phyloP scores from a whole-genome alignment of 805 yeast species.

The Metschnikowia kunwiensis region DNA sequence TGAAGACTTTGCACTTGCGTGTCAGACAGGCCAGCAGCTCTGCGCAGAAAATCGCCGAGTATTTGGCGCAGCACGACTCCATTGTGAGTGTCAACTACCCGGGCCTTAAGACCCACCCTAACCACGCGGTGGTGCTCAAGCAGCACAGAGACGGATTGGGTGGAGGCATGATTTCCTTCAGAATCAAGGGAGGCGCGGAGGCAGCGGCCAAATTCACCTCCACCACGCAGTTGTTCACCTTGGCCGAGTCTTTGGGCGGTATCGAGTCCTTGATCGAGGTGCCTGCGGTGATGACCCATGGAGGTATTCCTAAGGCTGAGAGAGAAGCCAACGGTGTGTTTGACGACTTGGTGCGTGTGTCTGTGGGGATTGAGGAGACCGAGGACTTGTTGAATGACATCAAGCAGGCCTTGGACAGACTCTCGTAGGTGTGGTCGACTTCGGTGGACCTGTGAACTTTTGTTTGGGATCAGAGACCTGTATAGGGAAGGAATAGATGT shows the following conservation, averaged over 20 bases:
- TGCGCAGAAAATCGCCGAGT: conserved; percentile 70
- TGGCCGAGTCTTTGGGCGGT: conserved; percentile 91
- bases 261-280: conserved; percentile 82
- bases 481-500: too few relatives aligned
- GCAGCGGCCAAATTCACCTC: conserved; percentile 75
- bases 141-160: conserved; percentile 86
- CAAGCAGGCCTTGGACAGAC: conserved; percentile 48
- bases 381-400: conserved; percentile 74
- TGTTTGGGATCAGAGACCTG: too few relatives aligned
- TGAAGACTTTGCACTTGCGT: conserved; percentile 82
- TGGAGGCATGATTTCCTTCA: conserved; percentile 89
- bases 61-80: conserved; percentile 45
- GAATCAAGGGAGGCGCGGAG: conserved; percentile 77
- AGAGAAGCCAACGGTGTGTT: conserved; percentile 78
- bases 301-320: conserved; percentile 76
- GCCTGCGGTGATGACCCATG: conserved; percentile 91
- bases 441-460: too few relatives aligned
- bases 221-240: conserved; percentile 69
- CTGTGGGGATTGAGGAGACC: conserved; percentile 83
- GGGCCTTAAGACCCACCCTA: conserved; percentile 65
- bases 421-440: too few relatives aligned
- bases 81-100: conserved; percentile 80
- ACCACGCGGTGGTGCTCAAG: conserved; percentile 58
- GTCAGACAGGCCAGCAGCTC: conserved; percentile 62
- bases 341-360: conserved; percentile 77